Base-by-base conservation (phyloP, 768 basidiomycete genomes). In the Clitopilus passeckerianus region DNA sequence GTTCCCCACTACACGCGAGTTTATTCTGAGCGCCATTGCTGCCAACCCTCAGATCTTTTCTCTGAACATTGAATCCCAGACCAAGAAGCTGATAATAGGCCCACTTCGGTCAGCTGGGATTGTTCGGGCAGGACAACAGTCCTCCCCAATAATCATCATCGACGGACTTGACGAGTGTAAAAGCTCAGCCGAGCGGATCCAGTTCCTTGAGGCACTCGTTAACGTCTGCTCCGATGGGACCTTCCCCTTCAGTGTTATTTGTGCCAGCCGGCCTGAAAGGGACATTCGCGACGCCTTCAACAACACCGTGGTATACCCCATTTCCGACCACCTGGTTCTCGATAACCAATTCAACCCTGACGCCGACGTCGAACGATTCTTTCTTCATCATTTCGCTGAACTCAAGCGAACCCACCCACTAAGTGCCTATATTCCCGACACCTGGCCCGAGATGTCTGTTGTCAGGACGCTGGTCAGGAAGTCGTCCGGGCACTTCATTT, bases 121-220 rank as follows among this genome's bases (percentile, higher is more conserved):
- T 30, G 3, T 30, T 30, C 27, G 27, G 27, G 3, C 27, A 7
- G 27, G 27, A 4, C 27, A 30, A 3, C 27, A 4, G 27, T 62
- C 7, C 7, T 7, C 27, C 27, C 27, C 27, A 30, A 30, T 30
- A 3, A 30, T 30, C 27, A 30, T 71, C 23, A 61, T 70, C 22
- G 71, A 72, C 55, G 70, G 66, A 6, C 59, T 74, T 10, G 71
- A 73, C 53, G 70, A 73, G 59, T 72, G 69, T 54, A 20, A 59
- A 9, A 60, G 61, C 6, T 22, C 56, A 22, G 52, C 55, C 2
- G 20, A 57, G 9, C 67, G 66, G 27, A n/a, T 34, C 9, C 41
- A 61, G 4, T 54, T 68, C 14, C 3, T 71, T 2, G 27, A 35
- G 8, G 27, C 62, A 6, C 55, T 70, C 2, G 34, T 56, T 14